Base-by-base conservation (phyloP, 2,329 filamentous ascomycete genomes). In the Leptosphaerulina australis region DNA sequence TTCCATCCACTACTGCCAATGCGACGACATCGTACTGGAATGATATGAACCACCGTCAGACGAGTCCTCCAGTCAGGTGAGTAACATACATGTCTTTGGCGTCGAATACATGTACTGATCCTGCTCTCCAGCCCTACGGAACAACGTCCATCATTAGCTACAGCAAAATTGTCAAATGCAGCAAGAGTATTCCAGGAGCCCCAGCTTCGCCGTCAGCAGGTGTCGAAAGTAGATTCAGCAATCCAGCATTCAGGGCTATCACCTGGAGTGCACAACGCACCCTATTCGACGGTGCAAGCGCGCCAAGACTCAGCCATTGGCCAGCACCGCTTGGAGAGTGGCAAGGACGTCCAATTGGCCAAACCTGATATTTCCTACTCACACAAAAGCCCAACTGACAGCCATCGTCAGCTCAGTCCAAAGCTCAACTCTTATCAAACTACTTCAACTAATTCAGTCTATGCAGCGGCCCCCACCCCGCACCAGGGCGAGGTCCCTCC, bases 271-370 rank as follows among this genome's bases (percentile, higher is more conserved):
- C 41, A 50, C 28, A 44, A 44, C 45, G 28, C 44, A 29, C 35
- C 51, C 31, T 36, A 44, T 37, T 49, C 58, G 30, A 46, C 43
- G 8, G 26, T 17, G 30, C 48, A 53, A 48, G 33, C 34, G 29
- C 61, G 61, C 56, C 61, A 64, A 61, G 61, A 64, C 30, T 64
- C 61, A 26, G 53, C 53, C 47, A 54, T 56, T 30, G 52, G 53
- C 44, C 56, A 60, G 17, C 53, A 59, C 25, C 54, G 52, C 38
- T 48, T 59, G 21, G 61, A 61, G 33, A 18, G 41, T n/a, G 30
- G 34, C 44, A 59, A 56, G 33, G 58, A 61, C 24, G 21, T 43
- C 22, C 58, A 58, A 29, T 47, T 50, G 17, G 49, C 58, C 34
- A 55, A 54, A 26, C 28, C 53, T 26, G 30, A 53, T 14, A 38